A percentile compares a stretch with the other conserved stretches of the same genome.
Conservation (phyloP, 1,139 yeast genomes). For the Chernovozyma aurita region DNA sequence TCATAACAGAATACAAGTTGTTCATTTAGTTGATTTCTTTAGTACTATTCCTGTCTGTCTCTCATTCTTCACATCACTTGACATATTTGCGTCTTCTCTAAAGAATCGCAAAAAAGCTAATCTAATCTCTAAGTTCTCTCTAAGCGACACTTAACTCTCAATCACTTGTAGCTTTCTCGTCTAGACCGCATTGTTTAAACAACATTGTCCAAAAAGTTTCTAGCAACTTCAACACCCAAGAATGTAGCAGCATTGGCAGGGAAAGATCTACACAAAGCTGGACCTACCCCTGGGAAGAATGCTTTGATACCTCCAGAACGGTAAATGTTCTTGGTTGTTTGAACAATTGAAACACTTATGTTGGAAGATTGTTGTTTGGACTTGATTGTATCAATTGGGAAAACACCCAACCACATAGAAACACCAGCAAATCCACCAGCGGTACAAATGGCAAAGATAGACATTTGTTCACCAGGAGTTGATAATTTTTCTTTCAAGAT, state of each 20-base stretch:
- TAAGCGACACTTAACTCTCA: no score
- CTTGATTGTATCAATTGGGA: conserved; percentile 95
- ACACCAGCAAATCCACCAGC: conserved; percentile 97
- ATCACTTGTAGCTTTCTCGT: no score
- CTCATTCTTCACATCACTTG: no score
- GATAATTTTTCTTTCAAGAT: conserved; percentile 63
- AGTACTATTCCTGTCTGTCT: no score
- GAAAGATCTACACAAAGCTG: conserved; percentile 90
- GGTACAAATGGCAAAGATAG: conserved; percentile 69
- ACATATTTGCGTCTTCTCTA: no score
- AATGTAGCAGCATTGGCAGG: conserved; percentile 98
- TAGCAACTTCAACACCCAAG: conserved; percentile 89
- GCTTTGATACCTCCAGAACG: conserved; percentile 79
- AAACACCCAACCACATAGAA: conserved; percentile 93
- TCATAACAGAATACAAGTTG: no score
- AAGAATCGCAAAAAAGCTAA: no score
- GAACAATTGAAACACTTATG: conserved; percentile 52
- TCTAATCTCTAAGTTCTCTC: no score
- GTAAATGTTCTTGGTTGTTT: conserved; percentile 62
- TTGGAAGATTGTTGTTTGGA: conserved; percentile 75
- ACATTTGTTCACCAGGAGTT: conserved; percentile 51
- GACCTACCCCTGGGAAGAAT: conserved; percentile 96
- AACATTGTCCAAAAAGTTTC: conserved; percentile 52
- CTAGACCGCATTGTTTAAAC: no score
- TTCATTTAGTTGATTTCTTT: no score